These are phyloP conservation scores for Capronia epimyces DNA, from an alignment of 2,329 filamentous ascomycete species.

Conservation along the genomic window DNA sequence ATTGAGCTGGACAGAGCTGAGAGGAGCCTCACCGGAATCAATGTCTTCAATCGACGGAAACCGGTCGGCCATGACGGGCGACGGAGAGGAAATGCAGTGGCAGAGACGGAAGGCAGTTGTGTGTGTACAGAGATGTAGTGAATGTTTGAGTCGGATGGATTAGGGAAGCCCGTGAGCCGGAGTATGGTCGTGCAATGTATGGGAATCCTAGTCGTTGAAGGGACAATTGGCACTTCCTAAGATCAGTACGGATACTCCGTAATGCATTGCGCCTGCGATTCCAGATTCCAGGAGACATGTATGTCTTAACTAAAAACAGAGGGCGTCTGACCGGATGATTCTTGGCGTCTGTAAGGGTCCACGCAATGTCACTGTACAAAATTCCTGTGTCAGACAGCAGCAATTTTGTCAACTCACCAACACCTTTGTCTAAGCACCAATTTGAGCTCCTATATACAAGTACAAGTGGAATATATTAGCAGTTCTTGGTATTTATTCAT, in stretches of 20 bases:
- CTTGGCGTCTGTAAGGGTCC: background rate
- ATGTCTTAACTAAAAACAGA: background rate
- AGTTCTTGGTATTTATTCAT: no score
- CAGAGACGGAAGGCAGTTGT: background rate
- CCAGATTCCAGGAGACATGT: background rate
- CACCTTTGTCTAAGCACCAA: no score
- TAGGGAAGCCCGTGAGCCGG: no score
- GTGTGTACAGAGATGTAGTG: background rate
- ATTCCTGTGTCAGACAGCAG: background rate
- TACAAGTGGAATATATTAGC: no score
- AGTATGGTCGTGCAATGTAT: background rate
- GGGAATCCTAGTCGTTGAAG: background rate
- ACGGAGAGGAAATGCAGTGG: background rate
- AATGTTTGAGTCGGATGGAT: background rate
- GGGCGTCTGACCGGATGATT: background rate
- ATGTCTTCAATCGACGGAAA: conserved; percentile 78
- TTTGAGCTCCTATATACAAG: no score
- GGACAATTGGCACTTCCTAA: background rate
- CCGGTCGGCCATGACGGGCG: conserved; percentile 61
- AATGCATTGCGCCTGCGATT: background rate
- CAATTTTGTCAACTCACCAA: background rate
- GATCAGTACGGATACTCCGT: no score
- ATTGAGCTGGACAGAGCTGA: background rate
- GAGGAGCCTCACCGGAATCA: conserved; percentile 49
- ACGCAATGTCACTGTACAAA: background rate